Evolutionary conservation across 176 grass and related monocot genomes (phyloP).

Genomic region (Chrysopogon serrulatus): DNA sequence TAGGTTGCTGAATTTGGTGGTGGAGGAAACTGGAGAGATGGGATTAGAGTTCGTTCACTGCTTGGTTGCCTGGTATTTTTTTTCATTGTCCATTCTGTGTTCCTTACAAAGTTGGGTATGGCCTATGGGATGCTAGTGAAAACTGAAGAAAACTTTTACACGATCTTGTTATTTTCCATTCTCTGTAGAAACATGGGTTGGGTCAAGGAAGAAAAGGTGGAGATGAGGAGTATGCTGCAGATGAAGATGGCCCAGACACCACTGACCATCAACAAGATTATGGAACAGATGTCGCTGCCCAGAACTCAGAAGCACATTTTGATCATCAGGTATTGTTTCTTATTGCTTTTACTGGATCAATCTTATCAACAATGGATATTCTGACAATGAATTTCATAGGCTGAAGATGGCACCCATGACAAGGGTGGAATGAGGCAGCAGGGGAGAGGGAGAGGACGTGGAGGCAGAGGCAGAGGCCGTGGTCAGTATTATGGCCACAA

Average conservation of each 20-base stretch:
- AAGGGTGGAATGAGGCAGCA: slow-evolving; percentile 41
- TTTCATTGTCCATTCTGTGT: not conserved
- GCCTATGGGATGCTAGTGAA: not conserved
- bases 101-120: not conserved
- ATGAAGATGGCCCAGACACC: slow-evolving; percentile 42
- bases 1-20: slow-evolving; percentile 82
- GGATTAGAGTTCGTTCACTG: slow-evolving; percentile 71
- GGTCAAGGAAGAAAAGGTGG: slow-evolving; percentile 41
- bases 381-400: slow-evolving; percentile 17
- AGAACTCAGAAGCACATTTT: slow-evolving; percentile 4
- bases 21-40: slow-evolving; percentile 86
- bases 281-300: slow-evolving; percentile 16
- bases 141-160: not conserved
- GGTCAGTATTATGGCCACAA: slow-evolving; percentile 37
- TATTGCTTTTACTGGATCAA: not conserved
- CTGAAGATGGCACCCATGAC: slow-evolving; percentile 39
- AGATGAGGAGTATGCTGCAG: slow-evolving; percentile 28
- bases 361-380: not conserved
- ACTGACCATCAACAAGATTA: slow-evolving; percentile 22
- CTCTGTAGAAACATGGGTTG: slow-evolving; percentile 30
- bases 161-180: not conserved
- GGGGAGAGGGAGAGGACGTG: slow-evolving; percentile 51
- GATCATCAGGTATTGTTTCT: slow-evolving; percentile 32
- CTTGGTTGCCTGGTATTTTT: slow-evolving; percentile 72
- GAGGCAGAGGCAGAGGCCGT: slow-evolving; percentile 44